These are phyloP conservation scores for Fraxinus floribunda DNA, from an alignment of 305 asterid species.

Conservation along the genomic window DNA sequence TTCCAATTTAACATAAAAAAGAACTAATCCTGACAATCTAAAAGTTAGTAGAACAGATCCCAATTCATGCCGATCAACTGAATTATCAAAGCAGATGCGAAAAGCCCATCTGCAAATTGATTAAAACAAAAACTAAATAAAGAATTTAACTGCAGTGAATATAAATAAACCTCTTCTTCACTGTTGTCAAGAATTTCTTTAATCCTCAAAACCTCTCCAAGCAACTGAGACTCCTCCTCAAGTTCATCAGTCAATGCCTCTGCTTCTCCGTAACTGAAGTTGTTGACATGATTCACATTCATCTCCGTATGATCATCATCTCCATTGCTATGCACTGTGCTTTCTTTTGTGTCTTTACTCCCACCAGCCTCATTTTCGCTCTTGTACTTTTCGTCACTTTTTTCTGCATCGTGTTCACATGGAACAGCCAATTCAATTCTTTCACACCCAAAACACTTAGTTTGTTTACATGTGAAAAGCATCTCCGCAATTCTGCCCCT, in stretches of 20 bases:
- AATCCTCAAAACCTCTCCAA: constrained; percentile 75
- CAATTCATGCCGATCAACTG: neutral
- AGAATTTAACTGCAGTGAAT: constrained; percentile 9
- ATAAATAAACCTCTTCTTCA: constrained; percentile 60
- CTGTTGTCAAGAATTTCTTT: constrained; percentile 61
- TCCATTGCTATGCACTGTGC: constrained; percentile 51
- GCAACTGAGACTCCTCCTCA: constrained; percentile 62
- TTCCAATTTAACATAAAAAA: neutral
- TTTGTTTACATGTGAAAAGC: constrained; percentile 67
- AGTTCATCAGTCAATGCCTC: constrained; percentile 88
- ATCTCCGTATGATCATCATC: constrained; percentile 38
- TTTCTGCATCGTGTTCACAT: constrained; percentile 32
- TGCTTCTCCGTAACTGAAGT: constrained; percentile 66
- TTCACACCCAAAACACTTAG: constrained; percentile 78
- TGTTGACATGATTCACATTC: constrained; percentile 44
- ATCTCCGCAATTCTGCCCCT: constrained; percentile 87
- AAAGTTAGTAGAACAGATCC: neutral
- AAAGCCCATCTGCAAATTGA: neutral
- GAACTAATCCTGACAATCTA: neutral
- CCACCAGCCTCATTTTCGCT: constrained; percentile 53
- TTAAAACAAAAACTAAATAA: neutral
- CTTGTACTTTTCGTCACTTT: constrained; percentile 40
- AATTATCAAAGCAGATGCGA: neutral
- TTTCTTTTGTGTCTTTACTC: constrained; percentile 63
- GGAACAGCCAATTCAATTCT: constrained; percentile 60